A percentile compares a stretch with the other conserved stretches of the same genome.
Conservation (phyloP, 352 stramenopile species). For the Globisporangium takayamanum region DNA sequence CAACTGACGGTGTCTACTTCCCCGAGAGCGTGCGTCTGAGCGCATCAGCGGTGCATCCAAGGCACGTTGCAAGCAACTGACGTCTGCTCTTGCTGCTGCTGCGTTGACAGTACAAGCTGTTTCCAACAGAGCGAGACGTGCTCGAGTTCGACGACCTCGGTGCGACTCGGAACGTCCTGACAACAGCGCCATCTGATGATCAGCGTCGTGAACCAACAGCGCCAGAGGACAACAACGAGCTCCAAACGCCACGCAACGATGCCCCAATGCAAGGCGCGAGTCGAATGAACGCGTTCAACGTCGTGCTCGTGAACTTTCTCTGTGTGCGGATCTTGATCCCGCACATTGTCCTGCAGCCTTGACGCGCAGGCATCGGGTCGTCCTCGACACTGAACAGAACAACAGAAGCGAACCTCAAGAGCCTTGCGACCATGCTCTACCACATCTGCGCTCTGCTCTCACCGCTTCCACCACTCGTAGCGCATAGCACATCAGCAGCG, state of each 20-base stretch:
- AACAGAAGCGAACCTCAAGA: constrained; percentile 31
- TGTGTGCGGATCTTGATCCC: constrained; percentile 53
- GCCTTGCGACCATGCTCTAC: constrained; percentile 50
- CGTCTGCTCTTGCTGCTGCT: neutral
- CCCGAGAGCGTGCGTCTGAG: constrained; percentile 32
- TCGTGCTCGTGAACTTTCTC: constrained; percentile 62
- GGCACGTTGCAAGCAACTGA: no score
- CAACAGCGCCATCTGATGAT: neutral
- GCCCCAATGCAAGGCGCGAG: neutral
- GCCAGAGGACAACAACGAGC: neutral
- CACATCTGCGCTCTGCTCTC: constrained; percentile 34
- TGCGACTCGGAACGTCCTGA: constrained; percentile 38
- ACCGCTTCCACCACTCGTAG: constrained; percentile 24
- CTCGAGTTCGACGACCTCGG: constrained; percentile 57
- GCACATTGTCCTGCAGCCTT: constrained; percentile 46
- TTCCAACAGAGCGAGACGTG: constrained; percentile 25
- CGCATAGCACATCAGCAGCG: neutral
- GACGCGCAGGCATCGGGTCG: constrained; percentile 32
- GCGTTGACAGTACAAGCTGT: constrained; percentile 45
- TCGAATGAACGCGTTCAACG: constrained; percentile 25
- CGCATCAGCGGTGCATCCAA: neutral
- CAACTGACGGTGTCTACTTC: constrained; percentile 59
- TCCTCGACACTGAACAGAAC: constrained; percentile 17
- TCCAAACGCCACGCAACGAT: neutral
- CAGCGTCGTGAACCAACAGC: neutral